Conservation (phyloP, 1,284 basidiomycete genomes). For the Porogramme epimiltina region DNA sequence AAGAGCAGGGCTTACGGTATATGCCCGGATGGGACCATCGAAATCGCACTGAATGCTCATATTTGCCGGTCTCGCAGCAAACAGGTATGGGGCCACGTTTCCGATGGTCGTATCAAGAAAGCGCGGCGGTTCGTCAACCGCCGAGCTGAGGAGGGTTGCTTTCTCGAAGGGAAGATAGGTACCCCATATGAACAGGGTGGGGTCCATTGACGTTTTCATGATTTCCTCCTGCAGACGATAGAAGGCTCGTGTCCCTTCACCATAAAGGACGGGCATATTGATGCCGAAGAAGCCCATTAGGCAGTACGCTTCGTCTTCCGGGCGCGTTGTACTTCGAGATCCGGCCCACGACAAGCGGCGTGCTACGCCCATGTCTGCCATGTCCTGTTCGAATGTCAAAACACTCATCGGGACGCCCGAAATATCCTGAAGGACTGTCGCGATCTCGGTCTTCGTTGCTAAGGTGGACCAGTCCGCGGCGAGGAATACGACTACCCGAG, state of each 20-base stretch:
- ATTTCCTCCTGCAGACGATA: slow-evolving; percentile 13
- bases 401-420: slow-evolving; percentile 5
- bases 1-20: too few species aligned
- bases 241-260: slow-evolving; percentile 10
- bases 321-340: slow-evolving; percentile 8
- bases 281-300: slow-evolving; percentile 15
- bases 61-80: too few species aligned
- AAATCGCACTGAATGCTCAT: too few species aligned
- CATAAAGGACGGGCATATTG: slow-evolving; percentile 14
- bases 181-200: slow-evolving; percentile 12
- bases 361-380: slow-evolving; percentile 9
- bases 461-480: slow-evolving; percentile 5
- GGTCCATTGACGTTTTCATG: slow-evolving; percentile 6
- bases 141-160: neutral
- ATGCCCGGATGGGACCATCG: too few species aligned
- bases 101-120: too few species aligned
- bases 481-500: slow-evolving; percentile 7
- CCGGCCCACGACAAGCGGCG: slow-evolving; percentile 18
- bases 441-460: slow-evolving; percentile 7
- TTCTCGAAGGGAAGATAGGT: neutral
- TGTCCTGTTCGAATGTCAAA: slow-evolving; percentile 1
- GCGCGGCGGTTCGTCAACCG: too few species aligned
- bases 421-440: slow-evolving; percentile 1
- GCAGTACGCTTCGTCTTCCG: slow-evolving; percentile 14
- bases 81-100: too few species aligned